Base-by-base conservation (phyloP, 805 yeast genomes). In the Candida railenensis region DNA sequence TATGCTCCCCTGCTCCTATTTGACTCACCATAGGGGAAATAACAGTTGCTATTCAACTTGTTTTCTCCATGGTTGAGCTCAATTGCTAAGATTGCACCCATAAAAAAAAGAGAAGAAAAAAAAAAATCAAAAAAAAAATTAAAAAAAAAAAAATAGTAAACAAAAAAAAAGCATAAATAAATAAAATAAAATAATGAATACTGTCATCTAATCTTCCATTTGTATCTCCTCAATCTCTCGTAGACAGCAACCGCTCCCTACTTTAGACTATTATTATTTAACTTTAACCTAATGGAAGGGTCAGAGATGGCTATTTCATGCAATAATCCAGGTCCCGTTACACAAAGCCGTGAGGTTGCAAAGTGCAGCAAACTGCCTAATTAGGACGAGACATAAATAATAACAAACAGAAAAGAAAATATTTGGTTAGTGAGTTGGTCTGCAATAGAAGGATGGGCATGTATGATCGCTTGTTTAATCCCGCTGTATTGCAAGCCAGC, bases 21-120 rank as follows among this genome's bases (percentile, higher is more conserved):
- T 25, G 9, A 11, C 11, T 25, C 30, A 7, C 11, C 30, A 11
- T 25, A 25, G 11, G 22, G 18, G n/a, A 15, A 18, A n/a, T n/a
- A 37, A 12, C 20, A 14, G 16, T 37, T 37, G 65, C 62, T n/a
- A n/a, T n/a, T 20, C 37, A n/a, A n/a, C 16, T 34, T 34, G 19
- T 34, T n/a, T 16, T 34, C 19, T 14, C 5, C 16, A 34, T 8
- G 19, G 19, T n/a, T n/a, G 19, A 14, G 14, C 5, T 14, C n/a
- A 34, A 34, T n/a, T 34, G 37, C 19, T 34, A n/a, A n/a, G n/a
- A n/a, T n/a, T n/a, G 19, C 5, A n/a, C 19, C 14, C n/a, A n/a
- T 5, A 34, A 34, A 34, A 34, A 34, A 34, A 34, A n/a, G 14
- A 25, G 11, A 25, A 11, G 11, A 25, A 25, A 25, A 25, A 25